These are phyloP conservation scores for Pyricularia grisea DNA, from an alignment of 2,329 filamentous ascomycete species.

Conservation along the genomic window DNA sequence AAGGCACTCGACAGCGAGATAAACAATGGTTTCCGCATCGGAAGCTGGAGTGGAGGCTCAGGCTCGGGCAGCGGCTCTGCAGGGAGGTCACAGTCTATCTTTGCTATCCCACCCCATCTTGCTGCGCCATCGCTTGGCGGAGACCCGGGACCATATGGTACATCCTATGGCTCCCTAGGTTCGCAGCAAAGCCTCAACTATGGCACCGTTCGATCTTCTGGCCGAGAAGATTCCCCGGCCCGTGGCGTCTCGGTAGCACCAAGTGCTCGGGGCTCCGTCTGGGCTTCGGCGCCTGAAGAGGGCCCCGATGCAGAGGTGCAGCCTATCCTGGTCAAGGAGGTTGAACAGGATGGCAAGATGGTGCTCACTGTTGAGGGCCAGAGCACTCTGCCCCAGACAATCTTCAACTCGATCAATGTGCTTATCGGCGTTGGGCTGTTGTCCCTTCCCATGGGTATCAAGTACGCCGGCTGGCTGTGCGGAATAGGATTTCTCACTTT, in stretches of 20 bases:
- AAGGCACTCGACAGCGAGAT: conserved; percentile 36
- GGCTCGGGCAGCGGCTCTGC: conserved; percentile 11
- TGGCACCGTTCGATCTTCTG: conserved; percentile 46
- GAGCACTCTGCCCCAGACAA: conserved; percentile 89
- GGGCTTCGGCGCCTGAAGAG: conserved; percentile 22
- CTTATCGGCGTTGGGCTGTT: conserved; percentile 84
- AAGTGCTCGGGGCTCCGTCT: background rate
- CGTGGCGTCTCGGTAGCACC: background rate
- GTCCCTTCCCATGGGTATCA: conserved; percentile 79
- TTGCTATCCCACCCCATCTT: conserved; percentile 50
- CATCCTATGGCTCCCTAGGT: conserved; percentile 53
- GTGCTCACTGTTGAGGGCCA: conserved; percentile 81
- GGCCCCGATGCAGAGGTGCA: conserved; percentile 51
- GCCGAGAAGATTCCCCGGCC: conserved; percentile 4
- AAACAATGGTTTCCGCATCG: conserved; percentile 19
- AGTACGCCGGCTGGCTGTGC: conserved; percentile 80
- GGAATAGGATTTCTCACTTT: conserved; percentile 67
- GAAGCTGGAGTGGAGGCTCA: conserved; percentile 19
- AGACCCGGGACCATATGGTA: conserved; percentile 20
- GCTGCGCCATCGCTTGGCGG: conserved; percentile 51
- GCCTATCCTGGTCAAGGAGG: conserved; percentile 77
- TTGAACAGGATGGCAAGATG: conserved; percentile 80
- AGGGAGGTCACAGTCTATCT: conserved; percentile 36
- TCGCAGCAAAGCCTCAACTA: conserved; percentile 27
- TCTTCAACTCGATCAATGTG: conserved; percentile 94